Base-by-base conservation (phyloP, 331 rosid genomes). In the Pyrus hybrid region DNA sequence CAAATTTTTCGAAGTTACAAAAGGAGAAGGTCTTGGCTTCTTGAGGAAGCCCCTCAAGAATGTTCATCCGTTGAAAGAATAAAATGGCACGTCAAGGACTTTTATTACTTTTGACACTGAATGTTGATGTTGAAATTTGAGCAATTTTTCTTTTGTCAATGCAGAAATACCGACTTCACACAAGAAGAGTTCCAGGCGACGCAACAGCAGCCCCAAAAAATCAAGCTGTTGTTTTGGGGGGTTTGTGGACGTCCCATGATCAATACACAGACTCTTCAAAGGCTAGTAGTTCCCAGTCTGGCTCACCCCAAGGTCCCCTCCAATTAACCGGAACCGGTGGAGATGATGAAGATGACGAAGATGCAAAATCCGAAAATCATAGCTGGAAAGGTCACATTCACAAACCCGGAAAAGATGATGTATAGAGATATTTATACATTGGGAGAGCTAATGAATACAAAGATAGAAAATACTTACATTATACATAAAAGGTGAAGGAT, bases 291-390 rank as follows among this genome's bases (percentile, higher is more conserved):
- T 90, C 96, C 0, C 97, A 84, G 21, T 89, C 97, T 11, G 97
- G 92, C 33, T 95, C 99, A 67, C 97, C 99, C n/a, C 96, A 95
- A 80, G 92, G 99, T 20, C 99, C 97, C 47, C 92, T 95, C 72
- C 97, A 92, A 77, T 86, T 95, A 74, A 74, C 92, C 6, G 86
- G 89, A 57, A 86, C 82, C 1, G 79, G 91, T 9, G 90, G 91
- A 54, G 87, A 78, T 51, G 90, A 85, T 54, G 80, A 91, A 65
- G 94, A 91, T 23, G 93, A 93, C 8, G 96, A 88, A 33, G 98
- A 90, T 78, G 92, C 77, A 80, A 90, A 85, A 80, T 94, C 96
- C 0, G 97, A 92, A 86, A 84, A 87, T 80, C 83, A 82, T 83
- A 81, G 92, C 87, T 92, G 97, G 93, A 92, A 87, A 79, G 79